Base-by-base conservation (phyloP, 208 protist species). In the Kentomonas sorsogonicus region DNA sequence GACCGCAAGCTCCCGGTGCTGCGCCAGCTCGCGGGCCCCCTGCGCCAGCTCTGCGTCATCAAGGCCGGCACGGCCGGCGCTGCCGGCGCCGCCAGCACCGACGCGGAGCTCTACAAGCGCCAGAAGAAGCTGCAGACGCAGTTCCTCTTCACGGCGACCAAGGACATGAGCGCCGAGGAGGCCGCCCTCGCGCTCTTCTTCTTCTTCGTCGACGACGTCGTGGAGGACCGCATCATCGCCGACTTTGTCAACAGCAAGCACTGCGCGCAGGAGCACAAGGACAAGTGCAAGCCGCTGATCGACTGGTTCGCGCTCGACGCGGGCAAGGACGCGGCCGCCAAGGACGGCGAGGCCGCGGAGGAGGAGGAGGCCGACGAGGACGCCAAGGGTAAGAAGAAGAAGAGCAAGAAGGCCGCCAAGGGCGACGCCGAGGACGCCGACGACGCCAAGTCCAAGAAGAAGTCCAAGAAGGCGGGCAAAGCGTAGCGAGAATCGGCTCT, bases 1-100 rank as follows among this genome's bases (percentile, higher is more conserved):
- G 58, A 77, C 64, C 83, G 89, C 74, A 89, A 89, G 74, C 45
- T 93, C 16, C 69, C 63, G 44, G 85, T 91, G 64, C 69, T 73
- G 31, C 20, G 50, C 13, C 20, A 39, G 15, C 34, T 41, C 31
- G 50, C 50, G 4, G 30, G 6, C 29, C 5, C 39, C 22, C 29
- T 43, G 27, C 50, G 26, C 20, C 22, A 18, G 15, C 4, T 54
- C 27, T n/a, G n/a, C n/a, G n/a, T n/a, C n/a, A n/a, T n/a, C n/a
- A n/a, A n/a, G n/a, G n/a, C n/a, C n/a, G 39, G 29, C 27, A 26
- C 29, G 6, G 27, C 39, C 10, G 22, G 27, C 9, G 2, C 50
- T 5, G 6, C 22, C 13, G 23, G 6, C 23, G 18, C 50, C 6
- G 27, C 5, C 27, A 3, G 9, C 30, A 22, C 29, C 26, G 50